phyloP scores from a whole-genome alignment of 345 rosid species.

The Eucalyptus cladocalyx region DNA sequence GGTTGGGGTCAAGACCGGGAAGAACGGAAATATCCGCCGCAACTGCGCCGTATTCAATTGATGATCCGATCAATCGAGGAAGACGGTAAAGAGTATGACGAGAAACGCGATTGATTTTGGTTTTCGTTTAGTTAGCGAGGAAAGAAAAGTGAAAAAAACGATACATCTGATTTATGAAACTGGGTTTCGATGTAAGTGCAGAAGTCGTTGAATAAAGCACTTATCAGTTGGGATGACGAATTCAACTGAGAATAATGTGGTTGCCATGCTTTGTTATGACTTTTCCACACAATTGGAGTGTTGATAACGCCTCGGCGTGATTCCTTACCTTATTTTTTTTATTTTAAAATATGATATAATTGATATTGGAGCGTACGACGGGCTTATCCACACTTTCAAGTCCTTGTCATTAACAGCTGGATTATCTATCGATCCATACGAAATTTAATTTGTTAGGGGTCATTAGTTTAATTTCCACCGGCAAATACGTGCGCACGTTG shows the following conservation, averaged over 20 bases:
- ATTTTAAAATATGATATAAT: neutral
- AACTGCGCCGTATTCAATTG: conserved; percentile 41
- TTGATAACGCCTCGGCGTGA: neutral
- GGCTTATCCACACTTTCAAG: neutral
- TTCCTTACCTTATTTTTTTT: neutral
- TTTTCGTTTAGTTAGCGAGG: neutral
- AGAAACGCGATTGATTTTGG: neutral
- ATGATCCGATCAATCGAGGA: neutral
- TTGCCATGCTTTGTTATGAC: neutral
- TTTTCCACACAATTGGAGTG: neutral
- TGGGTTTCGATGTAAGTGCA: neutral
- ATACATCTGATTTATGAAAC: neutral
- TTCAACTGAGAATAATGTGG: neutral
- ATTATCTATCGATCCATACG: neutral
- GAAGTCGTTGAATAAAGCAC: neutral
- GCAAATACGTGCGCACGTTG: neutral
- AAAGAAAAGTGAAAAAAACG: neutral
- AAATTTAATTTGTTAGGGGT: neutral
- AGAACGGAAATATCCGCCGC: conserved; percentile 48
- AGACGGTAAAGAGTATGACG: neutral
- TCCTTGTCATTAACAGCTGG: neutral
- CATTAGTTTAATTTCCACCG: neutral
- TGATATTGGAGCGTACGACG: neutral
- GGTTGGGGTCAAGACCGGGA: conserved; percentile 52
- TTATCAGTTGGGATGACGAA: neutral